Evolutionary conservation across 371 early-diverging fungal genomes (phyloP).

Genomic region (Mortierella sp.): DNA sequence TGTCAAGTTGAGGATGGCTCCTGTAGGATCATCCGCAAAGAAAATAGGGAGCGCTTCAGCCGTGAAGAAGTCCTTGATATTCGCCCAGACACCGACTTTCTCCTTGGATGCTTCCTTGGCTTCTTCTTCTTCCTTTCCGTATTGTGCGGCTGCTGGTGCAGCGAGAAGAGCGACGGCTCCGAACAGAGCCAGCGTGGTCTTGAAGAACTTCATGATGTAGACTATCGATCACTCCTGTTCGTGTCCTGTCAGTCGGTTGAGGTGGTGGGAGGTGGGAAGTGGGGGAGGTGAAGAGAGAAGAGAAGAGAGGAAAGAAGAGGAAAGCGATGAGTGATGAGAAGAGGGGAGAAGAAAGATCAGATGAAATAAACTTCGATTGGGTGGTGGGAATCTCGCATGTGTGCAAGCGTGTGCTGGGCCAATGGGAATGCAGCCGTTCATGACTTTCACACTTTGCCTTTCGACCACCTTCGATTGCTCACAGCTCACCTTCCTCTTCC

Average conservation of each 20-base stretch:
- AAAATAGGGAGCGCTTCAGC: conserved; percentile 5
- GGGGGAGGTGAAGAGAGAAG: background rate
- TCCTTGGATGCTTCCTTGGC: background rate
- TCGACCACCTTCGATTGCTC: no score
- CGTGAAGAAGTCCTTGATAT: conserved; percentile 24
- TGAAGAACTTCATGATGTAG: conserved; percentile 41
- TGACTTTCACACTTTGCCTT: no score
- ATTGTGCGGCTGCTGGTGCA: conserved; percentile 29
- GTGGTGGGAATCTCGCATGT: no score
- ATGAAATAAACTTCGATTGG: conserved; percentile 2
- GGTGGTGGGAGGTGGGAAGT: background rate
- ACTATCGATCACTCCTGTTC: no score
- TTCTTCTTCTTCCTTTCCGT: conserved; percentile 19
- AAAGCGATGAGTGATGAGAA: background rate
- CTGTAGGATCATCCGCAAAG: conserved; percentile 22
- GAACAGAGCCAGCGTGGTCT: conserved; percentile 29
- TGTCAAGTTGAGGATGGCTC: conserved; percentile 28
- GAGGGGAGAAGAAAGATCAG: background rate
- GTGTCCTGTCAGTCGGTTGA: no score
- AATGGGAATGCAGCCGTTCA: conserved; percentile 36
- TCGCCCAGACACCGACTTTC: background rate
- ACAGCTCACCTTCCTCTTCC: no score
- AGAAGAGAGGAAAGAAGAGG: conserved; percentile 1
- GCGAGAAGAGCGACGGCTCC: conserved; percentile 39
- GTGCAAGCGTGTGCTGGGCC: conserved; percentile 26